Evolutionary conservation across 2,329 filamentous ascomycete species (phyloP).

Genomic region (Calycina marina): DNA sequence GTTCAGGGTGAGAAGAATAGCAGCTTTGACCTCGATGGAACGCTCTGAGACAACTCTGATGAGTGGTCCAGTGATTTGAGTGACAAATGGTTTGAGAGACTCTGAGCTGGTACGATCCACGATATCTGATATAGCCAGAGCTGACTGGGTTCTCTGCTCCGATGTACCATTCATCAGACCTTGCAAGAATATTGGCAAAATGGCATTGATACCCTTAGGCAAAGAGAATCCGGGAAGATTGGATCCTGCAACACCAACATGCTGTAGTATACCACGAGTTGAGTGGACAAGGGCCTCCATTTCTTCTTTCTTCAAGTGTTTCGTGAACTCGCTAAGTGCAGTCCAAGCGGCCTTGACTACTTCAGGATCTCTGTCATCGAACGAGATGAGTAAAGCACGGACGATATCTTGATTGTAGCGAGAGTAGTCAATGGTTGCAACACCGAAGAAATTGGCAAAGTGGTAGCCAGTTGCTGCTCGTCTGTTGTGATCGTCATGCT

Average conservation of each 20-base stretch:
- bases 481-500: constrained; percentile 82
- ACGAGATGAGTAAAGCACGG: constrained; percentile 76
- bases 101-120: constrained; percentile 83
- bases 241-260: constrained; percentile 75
- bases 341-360: constrained; percentile 86
- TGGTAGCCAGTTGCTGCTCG: constrained; percentile 67
- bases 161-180: constrained; percentile 92
- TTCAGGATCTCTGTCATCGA: constrained; percentile 69
- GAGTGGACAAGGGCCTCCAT: constrained; percentile 88
- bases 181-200: constrained; percentile 93
- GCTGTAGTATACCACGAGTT: constrained; percentile 71
- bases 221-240: constrained; percentile 79
- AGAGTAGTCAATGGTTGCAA: constrained; percentile 75
- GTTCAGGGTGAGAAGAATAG: constrained; percentile 86
- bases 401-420: constrained; percentile 94
- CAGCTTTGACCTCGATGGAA: constrained; percentile 89
- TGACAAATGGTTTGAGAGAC: constrained; percentile 85
- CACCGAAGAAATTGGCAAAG: constrained; percentile 72
- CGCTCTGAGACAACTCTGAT: constrained; percentile 96
- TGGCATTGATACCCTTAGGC: constrained; percentile 92
- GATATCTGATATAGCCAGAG: constrained; percentile 87
- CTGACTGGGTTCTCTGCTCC: constrained; percentile 83
- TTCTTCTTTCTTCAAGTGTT: constrained; percentile 85
- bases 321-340: constrained; percentile 75
- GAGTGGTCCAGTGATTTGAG: constrained; percentile 90